Conservation (phyloP, 805 yeast genomes). For the Candida tallmaniae region DNA sequence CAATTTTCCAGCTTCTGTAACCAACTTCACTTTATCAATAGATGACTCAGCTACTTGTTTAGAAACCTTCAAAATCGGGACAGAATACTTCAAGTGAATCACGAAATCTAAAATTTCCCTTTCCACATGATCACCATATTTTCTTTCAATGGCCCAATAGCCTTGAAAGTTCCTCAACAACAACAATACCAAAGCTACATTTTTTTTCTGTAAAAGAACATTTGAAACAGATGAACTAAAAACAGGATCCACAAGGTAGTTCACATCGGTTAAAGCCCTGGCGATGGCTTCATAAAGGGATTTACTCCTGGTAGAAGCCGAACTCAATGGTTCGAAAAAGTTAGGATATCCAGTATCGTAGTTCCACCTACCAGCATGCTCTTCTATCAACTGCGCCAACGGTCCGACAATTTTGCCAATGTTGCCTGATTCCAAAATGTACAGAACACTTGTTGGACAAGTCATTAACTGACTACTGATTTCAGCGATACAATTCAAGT, state of each 20-base stretch:
- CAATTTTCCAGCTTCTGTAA: slow-evolving; percentile 30
- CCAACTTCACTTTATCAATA: slow-evolving; percentile 7
- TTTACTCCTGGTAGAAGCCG: slow-evolving; percentile 13
- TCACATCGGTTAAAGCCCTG: slow-evolving; percentile 27
- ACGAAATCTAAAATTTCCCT: slow-evolving; percentile 49
- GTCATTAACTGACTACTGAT: slow-evolving; percentile 39
- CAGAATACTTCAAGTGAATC: slow-evolving; percentile 45
- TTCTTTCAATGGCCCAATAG: slow-evolving; percentile 50
- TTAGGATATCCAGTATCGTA: slow-evolving; percentile 31
- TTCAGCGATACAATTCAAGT: slow-evolving; percentile 28
- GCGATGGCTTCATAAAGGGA: slow-evolving; percentile 27
- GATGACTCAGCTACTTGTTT: slow-evolving; percentile 26
- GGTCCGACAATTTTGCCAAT: slow-evolving; percentile 47
- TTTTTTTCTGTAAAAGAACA: slow-evolving; percentile 27
- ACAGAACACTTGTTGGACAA: slow-evolving; percentile 39
- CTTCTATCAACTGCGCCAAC: slow-evolving; percentile 38
- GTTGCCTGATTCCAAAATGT: slow-evolving; percentile 35
- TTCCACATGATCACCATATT: slow-evolving; percentile 66
- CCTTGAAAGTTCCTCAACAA: slow-evolving; percentile 57
- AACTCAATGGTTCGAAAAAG: slow-evolving; percentile 16
- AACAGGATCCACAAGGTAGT: slow-evolving; percentile 22
- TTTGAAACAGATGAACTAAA: slow-evolving; percentile 14
- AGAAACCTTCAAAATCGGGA: slow-evolving; percentile 40
- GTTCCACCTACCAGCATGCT: slow-evolving; percentile 32
- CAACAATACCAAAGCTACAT: slow-evolving; percentile 38